A percentile compares a stretch with the other conserved stretches of the same genome.
phyloP scores from a whole-genome alignment of 345 rosid genomes.

The Brassica juncea region DNA sequence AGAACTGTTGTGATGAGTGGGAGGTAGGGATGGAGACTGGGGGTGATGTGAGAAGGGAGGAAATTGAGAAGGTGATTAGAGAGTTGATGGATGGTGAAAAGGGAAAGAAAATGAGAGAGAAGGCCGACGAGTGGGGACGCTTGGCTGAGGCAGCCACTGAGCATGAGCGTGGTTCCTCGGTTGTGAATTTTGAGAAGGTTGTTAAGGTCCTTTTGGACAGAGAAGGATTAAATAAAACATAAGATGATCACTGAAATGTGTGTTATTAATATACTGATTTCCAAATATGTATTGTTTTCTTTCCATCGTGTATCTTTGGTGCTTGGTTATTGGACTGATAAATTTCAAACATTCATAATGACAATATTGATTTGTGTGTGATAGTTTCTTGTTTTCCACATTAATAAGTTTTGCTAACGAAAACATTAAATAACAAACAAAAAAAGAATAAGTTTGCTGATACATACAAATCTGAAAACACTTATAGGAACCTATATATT shows the following conservation, averaged over 20 bases:
- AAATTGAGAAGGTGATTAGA: constrained; percentile 51
- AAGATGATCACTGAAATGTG: not conserved
- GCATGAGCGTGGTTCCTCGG: constrained; percentile 44
- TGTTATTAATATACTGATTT: not conserved
- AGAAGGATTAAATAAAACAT: not conserved
- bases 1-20: constrained; percentile 51
- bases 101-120: constrained; percentile 55
- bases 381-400: not conserved
- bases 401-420: not conserved
- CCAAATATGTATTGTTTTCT: not conserved
- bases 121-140: constrained; percentile 48
- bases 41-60: constrained; percentile 52
- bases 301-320: not conserved
- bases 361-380: not conserved
- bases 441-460: not conserved
- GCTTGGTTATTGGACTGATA: not conserved
- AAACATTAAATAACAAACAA: not conserved
- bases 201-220: constrained; percentile 32
- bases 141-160: constrained; percentile 37
- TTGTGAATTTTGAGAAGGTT: constrained; percentile 38
- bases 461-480: not conserved
- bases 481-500: not conserved
- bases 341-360: not conserved
- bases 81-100: constrained; percentile 55
- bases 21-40: constrained; percentile 26